These are phyloP conservation scores for Oidiodendron maius DNA, from an alignment of 495 filamentous ascomycete species.

Conservation along the genomic window DNA sequence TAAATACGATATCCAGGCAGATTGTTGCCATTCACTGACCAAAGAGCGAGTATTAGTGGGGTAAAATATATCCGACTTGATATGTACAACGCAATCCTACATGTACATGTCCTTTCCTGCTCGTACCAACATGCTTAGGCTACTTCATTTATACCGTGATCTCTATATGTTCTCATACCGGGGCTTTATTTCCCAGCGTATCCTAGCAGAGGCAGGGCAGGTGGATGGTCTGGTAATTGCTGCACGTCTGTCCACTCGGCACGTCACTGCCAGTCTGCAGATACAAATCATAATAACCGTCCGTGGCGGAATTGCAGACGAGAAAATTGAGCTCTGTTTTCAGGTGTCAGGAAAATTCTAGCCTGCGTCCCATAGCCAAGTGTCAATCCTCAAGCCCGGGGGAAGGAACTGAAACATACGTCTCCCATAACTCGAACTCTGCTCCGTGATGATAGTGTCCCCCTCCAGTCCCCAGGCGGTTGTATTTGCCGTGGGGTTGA, in stretches of 20 bases:
- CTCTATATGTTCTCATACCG: neutral
- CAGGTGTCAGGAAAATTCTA: no score
- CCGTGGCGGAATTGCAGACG: slow-evolving; percentile 32
- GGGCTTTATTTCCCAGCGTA: neutral
- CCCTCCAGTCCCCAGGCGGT: slow-evolving; percentile 46
- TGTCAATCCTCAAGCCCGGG: no score
- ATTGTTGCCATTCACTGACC: no score
- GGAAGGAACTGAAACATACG: no score
- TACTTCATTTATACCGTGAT: neutral
- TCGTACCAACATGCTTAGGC: neutral
- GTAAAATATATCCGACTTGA: no score
- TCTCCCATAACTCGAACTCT: slow-evolving; percentile 36
- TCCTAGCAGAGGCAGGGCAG: slow-evolving; percentile 40
- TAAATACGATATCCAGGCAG: no score
- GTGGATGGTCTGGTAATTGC: slow-evolving; percentile 46
- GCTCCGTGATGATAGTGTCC: slow-evolving; percentile 45
- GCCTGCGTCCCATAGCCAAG: slow-evolving; percentile 15
- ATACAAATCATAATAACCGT: slow-evolving; percentile 41
- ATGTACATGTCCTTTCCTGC: neutral
- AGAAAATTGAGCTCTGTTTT: slow-evolving; percentile 47
- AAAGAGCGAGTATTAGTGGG: no score
- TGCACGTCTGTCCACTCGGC: slow-evolving; percentile 39
- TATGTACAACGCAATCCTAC: no score
- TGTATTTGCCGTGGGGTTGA: slow-evolving; percentile 28
- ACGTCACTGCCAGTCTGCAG: slow-evolving; percentile 43